Conservation (phyloP, 2,329 filamentous ascomycete genomes). For the Tolypocladium ovalisporum region DNA sequence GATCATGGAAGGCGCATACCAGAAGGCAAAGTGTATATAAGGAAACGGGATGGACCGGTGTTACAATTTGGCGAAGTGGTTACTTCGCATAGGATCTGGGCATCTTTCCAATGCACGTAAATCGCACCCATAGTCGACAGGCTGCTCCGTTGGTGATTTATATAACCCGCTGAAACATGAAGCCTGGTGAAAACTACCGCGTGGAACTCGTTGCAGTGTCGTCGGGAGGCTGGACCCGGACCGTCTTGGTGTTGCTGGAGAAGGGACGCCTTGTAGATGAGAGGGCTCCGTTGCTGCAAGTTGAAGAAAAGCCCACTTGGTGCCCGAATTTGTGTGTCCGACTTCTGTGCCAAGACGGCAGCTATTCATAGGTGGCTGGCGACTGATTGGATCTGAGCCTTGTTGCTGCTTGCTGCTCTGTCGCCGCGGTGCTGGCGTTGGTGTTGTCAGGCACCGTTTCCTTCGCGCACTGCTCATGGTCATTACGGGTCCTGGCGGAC, state of each 20-base stretch:
- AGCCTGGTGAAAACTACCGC: neutral
- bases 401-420: neutral
- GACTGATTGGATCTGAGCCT: neutral
- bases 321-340: too few relatives aligned
- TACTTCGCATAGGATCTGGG: neutral
- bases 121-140: neutral
- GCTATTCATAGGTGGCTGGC: neutral
- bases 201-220: neutral
- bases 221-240: too few relatives aligned
- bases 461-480: neutral
- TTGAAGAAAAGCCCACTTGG: neutral
- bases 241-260: neutral
- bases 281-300: too few relatives aligned
- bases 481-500: neutral
- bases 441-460: neutral
- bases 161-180: neutral
- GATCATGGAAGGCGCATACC: neutral
- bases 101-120: neutral
- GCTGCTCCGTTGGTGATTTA: neutral
- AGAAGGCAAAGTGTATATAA: neutral
- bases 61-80: neutral
- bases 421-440: too few relatives aligned
- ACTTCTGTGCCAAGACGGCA: neutral
- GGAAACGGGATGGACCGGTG: neutral
- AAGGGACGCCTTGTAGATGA: too few relatives aligned